These are phyloP conservation scores for Onygenales sp. DNA, from an alignment of 2,329 filamentous ascomycete genomes.

Conservation along the genomic window DNA sequence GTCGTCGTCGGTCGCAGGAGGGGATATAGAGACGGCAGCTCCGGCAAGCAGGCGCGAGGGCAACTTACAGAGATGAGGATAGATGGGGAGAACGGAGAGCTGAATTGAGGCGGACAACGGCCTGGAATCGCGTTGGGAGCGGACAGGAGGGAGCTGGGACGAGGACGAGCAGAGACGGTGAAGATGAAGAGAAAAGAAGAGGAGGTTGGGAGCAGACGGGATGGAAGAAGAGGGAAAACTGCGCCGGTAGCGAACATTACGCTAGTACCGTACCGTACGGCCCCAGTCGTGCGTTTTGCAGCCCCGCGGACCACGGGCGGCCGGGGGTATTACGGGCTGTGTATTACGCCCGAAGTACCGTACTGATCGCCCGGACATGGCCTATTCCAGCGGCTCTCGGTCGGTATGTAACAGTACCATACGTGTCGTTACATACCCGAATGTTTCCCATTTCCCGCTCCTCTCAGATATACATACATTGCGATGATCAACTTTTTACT, in stretches of 20 bases:
- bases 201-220: background rate
- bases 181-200: background rate
- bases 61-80: background rate
- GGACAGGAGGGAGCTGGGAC: background rate
- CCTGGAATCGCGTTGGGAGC: background rate
- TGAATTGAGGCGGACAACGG: background rate
- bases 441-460: background rate
- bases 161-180: background rate
- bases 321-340: no score
- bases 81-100: background rate
- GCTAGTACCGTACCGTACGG: no score
- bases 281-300: no score
- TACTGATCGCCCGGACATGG: no score
- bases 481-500: no score
- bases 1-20: background rate
- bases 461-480: no score
- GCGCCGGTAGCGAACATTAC: background rate
- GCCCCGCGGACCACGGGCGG: no score
- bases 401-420: background rate
- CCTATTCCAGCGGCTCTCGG: no score
- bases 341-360: no score
- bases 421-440: background rate
- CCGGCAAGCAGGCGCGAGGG: background rate
- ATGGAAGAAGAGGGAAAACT: background rate
- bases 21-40: background rate